Evolutionary conservation across 768 basidiomycete genomes (phyloP).

Genomic region (Hypsizygus marmoreus): DNA sequence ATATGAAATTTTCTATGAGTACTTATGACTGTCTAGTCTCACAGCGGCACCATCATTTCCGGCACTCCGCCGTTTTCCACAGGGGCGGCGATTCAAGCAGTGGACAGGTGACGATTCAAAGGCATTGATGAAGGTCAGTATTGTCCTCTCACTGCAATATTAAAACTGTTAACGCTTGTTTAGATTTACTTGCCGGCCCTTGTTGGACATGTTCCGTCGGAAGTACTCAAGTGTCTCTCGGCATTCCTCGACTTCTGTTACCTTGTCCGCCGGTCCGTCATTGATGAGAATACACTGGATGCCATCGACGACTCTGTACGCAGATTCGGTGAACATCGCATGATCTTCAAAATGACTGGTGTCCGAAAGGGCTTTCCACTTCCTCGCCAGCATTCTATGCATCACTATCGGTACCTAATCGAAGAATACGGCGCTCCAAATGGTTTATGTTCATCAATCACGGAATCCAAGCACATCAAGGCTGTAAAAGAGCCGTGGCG

Average conservation of each 20-base stretch:
- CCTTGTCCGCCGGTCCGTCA: not conserved
- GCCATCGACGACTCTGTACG: not conserved
- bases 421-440: conserved; percentile 17
- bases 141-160: not conserved
- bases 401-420: conserved; percentile 15
- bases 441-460: too few relatives aligned
- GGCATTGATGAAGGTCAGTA: conserved; percentile 32
- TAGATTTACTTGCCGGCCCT: conserved; percentile 16
- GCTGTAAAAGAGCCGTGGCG: conserved; percentile 23
- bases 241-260: conserved; percentile 1
- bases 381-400: conserved; percentile 11
- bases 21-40: conserved; percentile 25
- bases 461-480: too few relatives aligned
- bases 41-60: conserved; percentile 17
- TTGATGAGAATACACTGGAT: not conserved
- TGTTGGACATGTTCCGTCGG: conserved; percentile 14
- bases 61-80: conserved; percentile 19
- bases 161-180: not conserved
- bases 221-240: conserved; percentile 13
- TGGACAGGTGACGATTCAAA: conserved; percentile 38
- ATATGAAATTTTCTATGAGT: not conserved
- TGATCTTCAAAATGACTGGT: not conserved
- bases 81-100: conserved; percentile 29
- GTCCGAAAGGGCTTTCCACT: conserved; percentile 2
- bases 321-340: not conserved